A percentile compares a stretch with the other conserved stretches of the same genome.
These are phyloP conservation scores for Periconia digitata DNA, from an alignment of 2,329 filamentous ascomycete genomes.

Conservation along the genomic window DNA sequence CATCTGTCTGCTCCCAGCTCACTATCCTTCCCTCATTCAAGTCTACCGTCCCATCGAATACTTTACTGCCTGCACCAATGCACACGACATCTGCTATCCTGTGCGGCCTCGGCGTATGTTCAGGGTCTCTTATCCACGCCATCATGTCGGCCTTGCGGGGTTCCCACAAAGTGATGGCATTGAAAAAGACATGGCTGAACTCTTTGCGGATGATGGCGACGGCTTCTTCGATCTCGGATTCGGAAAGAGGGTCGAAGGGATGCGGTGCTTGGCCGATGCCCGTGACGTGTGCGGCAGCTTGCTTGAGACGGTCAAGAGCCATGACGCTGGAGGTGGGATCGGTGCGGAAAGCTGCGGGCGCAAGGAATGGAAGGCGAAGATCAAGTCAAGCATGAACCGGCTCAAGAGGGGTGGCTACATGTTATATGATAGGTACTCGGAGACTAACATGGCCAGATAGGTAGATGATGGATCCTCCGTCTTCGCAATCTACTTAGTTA, in stretches of 20 bases:
- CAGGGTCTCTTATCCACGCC: constrained; percentile 71
- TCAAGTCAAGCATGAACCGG: too few relatives aligned
- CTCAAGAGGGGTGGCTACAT: too few relatives aligned
- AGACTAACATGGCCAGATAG: too few relatives aligned
- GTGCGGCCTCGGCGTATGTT: constrained; percentile 62
- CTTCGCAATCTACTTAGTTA: too few relatives aligned
- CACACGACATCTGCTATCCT: constrained; percentile 81
- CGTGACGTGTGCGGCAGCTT: constrained; percentile 63
- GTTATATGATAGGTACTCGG: too few relatives aligned
- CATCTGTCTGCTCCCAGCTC: constrained; percentile 73
- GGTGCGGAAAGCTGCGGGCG: too few relatives aligned
- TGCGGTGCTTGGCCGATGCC: constrained; percentile 60
- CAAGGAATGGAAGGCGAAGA: too few relatives aligned
- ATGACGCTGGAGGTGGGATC: too few relatives aligned
- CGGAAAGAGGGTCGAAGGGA: constrained; percentile 76
- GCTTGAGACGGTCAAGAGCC: constrained; percentile 65
- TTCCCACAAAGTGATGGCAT: constrained; percentile 82
- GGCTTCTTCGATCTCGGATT: constrained; percentile 71
- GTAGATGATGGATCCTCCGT: too few relatives aligned
- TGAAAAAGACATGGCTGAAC: constrained; percentile 75
- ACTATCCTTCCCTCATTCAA: constrained; percentile 66
- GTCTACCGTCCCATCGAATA: constrained; percentile 82
- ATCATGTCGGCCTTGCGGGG: constrained; percentile 84
- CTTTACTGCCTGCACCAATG: constrained; percentile 75
- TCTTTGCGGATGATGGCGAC: constrained; percentile 69